Evolutionary conservation across 2,329 filamentous ascomycete species (phyloP).

Genomic region (Trichoderma guizhouense): DNA sequence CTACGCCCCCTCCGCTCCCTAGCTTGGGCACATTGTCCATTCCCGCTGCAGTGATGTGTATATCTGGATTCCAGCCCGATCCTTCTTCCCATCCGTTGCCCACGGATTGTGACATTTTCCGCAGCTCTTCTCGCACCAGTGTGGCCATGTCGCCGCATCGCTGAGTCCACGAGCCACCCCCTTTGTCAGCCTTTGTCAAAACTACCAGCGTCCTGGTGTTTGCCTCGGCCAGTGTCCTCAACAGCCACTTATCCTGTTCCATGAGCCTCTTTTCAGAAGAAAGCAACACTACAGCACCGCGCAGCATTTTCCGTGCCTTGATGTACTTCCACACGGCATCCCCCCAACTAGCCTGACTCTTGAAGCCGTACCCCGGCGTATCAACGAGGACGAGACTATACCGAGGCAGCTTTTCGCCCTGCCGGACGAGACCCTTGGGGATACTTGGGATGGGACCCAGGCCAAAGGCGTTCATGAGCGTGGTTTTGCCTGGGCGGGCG

Average conservation of each 20-base stretch:
- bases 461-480: slow-evolving; percentile 54
- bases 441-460: slow-evolving; percentile 43
- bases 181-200: slow-evolving; percentile 57
- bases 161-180: slow-evolving; percentile 29
- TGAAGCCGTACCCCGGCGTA: slow-evolving; percentile 50
- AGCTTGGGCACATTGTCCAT: slow-evolving; percentile 32
- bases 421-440: slow-evolving; percentile 26
- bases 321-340: slow-evolving; percentile 51
- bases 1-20: slow-evolving; percentile 38
- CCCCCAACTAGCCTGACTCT: slow-evolving; percentile 49
- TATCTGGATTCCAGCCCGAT: slow-evolving; percentile 28
- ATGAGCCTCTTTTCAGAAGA: slow-evolving; percentile 52
- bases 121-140: slow-evolving; percentile 29
- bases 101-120: slow-evolving; percentile 23
- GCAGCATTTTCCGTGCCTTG: slow-evolving; percentile 42
- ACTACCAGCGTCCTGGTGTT: slow-evolving; percentile 48
- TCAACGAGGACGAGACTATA: slow-evolving; percentile 50
- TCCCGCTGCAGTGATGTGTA: slow-evolving; percentile 38
- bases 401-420: slow-evolving; percentile 40
- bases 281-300: slow-evolving; percentile 52
- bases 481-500: slow-evolving; percentile 50
- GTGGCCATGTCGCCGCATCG: slow-evolving; percentile 28
- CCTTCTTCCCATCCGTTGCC: slow-evolving; percentile 30
- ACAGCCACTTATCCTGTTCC: slow-evolving; percentile 44
- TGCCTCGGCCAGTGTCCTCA: slow-evolving; percentile 45